Conservation (phyloP, 208 protist genomes). For the Crithidia acanthocephali region DNA sequence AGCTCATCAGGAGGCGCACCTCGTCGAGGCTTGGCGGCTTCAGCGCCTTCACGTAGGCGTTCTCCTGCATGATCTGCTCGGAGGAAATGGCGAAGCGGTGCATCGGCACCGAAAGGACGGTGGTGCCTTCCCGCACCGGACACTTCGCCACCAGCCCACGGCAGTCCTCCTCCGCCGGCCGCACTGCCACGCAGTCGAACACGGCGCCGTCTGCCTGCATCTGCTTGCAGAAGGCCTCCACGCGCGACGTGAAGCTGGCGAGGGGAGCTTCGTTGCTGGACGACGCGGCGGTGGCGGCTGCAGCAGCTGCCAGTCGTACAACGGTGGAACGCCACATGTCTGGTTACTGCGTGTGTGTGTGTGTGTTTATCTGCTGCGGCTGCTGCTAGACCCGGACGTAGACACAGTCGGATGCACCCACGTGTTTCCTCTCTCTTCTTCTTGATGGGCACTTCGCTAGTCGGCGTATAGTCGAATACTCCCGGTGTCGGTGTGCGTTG, state of each 20-base stretch:
- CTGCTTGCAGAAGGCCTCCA: slow-evolving; percentile 30
- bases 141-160: slow-evolving; percentile 60
- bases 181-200: slow-evolving; percentile 56
- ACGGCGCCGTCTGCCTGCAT: slow-evolving; percentile 31
- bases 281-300: slow-evolving; percentile 3
- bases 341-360: not conserved
- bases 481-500: no score
- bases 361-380: not conserved
- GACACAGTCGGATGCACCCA: no score
- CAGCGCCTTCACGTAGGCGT: slow-evolving; percentile 29
- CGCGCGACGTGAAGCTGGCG: slow-evolving; percentile 22
- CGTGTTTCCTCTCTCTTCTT: no score
- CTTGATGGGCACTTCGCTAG: no score
- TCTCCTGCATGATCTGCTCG: slow-evolving; percentile 43
- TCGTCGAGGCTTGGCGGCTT: slow-evolving; percentile 56
- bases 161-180: slow-evolving; percentile 37
- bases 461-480: no score
- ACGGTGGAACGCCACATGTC: slow-evolving; percentile 23
- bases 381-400: not conserved
- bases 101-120: slow-evolving; percentile 69
- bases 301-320: slow-evolving; percentile 9
- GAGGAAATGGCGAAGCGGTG: slow-evolving; percentile 41
- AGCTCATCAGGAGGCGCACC: slow-evolving; percentile 52
- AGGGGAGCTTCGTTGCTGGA: slow-evolving; percentile 9
- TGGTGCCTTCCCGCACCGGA: slow-evolving; percentile 57